Conservation (phyloP, 164 flowering plant species). For the Liquidambar formosana region DNA sequence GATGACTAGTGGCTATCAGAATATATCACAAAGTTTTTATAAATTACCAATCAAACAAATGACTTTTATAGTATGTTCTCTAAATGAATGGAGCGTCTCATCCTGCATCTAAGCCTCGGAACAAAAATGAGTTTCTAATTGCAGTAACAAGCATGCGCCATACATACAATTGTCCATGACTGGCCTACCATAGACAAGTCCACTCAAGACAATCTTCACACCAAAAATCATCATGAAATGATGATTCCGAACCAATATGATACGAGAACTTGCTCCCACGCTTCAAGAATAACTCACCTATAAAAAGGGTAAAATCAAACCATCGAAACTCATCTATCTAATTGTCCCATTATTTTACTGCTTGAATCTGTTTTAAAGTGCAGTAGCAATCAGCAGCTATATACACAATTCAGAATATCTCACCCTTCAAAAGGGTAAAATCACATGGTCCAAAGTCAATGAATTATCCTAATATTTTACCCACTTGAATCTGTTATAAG, state of each 20-base stretch:
- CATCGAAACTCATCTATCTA: slow-evolving; percentile 12
- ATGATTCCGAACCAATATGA: no score
- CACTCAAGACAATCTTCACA: not conserved
- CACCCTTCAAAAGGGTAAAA: not conserved
- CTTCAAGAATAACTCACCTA: no score
- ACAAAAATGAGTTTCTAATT: not conserved
- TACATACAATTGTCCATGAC: not conserved
- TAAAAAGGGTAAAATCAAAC: no score
- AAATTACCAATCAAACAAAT: not conserved
- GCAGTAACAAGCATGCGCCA: not conserved
- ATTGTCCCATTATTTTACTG: no score
- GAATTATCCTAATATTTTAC: not conserved
- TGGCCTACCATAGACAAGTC: not conserved
- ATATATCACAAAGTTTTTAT: not conserved
- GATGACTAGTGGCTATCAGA: not conserved
- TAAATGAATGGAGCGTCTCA: not conserved
- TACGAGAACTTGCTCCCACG: no score
- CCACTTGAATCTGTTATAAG: not conserved
- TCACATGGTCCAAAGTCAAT: not conserved
- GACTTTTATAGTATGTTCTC: not conserved
- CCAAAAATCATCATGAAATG: not conserved
- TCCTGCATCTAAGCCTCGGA: not conserved
- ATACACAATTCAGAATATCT: not conserved
- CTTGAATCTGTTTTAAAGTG: no score
- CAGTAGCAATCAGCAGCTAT: no score